These are phyloP conservation scores for Echeveria elegans DNA, from an alignment of 164 flowering plant genomes.

Conservation along the genomic window DNA sequence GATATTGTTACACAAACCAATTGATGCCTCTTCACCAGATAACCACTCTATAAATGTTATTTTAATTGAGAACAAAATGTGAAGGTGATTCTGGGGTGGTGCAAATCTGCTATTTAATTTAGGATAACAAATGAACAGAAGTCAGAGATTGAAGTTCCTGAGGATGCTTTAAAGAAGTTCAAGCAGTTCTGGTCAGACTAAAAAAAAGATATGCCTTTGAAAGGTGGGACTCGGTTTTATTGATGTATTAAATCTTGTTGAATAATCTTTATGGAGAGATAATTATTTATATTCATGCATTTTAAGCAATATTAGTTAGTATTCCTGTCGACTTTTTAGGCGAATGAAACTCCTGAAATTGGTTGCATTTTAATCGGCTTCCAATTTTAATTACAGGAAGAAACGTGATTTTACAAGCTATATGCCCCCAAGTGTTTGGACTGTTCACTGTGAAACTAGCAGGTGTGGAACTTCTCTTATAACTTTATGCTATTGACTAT, in stretches of 20 bases:
- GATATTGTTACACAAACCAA: background rate
- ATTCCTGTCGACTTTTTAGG: too few relatives aligned
- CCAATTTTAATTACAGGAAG: conserved; percentile 42
- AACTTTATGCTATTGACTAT: background rate
- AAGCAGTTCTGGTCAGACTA: conserved; percentile 72
- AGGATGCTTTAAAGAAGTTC: conserved; percentile 50
- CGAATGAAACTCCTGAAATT: too few relatives aligned
- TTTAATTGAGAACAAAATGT: background rate
- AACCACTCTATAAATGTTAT: background rate
- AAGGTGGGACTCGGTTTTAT: conserved; percentile 34
- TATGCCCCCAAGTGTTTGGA: conserved; percentile 96
- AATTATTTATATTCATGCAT: too few relatives aligned
- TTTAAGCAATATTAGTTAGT: too few relatives aligned
- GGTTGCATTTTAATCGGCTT: background rate
- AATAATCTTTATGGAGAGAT: too few relatives aligned
- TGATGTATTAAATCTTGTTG: too few relatives aligned
- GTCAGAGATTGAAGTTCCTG: conserved; percentile 65
- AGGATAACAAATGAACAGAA: conserved; percentile 89
- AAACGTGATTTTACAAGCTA: conserved; percentile 75
- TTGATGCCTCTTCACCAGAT: background rate
- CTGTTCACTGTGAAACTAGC: conserved; percentile 97
- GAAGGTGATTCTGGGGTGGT: background rate
- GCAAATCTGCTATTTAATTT: conserved; percentile 7
- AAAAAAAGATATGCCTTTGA: conserved; percentile 61
- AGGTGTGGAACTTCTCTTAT: conserved; percentile 29